Evolutionary conservation across 306 rosid genomes (phyloP), one percentile per base, ranked within the genome.

Genomic region (Astragalus membranaceus): DNA sequence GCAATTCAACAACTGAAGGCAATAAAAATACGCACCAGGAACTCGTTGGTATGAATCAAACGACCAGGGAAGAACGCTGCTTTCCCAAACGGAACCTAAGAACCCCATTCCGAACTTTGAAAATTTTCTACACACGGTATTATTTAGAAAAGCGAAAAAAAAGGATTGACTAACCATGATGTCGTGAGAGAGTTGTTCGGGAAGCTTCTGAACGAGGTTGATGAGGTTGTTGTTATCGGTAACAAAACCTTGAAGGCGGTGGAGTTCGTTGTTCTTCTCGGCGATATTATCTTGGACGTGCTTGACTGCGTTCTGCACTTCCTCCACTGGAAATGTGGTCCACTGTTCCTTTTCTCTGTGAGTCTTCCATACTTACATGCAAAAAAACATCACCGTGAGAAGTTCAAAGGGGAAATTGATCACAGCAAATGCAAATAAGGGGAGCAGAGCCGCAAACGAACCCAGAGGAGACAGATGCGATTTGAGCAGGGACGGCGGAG

Each of bases 11-110:
- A 32, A 61, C 43, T 43, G 26, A 55, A 37, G 16, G 0, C 14
- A 44, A 9, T 9, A 30, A 0, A 13, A 29, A 32, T 6, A 2
- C 43, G 20, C 75, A 92, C 97, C 94, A 88, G 69, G 62, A 93
- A 85, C 75, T 93, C 97, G 15, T 93, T 93, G 75, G 98, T 90
- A 77, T 93, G 98, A 62, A 90, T 78, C 85, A 90, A 78, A 50
- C 96, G 89, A 44, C 98, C 98, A 0, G 98, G 98, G 71, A 93
- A 93, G 51, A 93, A 93, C 9, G 98, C 97, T 3, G 94, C 96
- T 73, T 93, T 88, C 4, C 98, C 98, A 83, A 93, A 88, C 14
- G 98, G 98, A 55, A 90, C 98, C 98, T 92, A 67, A 58, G n/a
- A 68, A 33, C 15, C 71, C 61, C 15, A 16, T 59, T 26, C 43